Conservation (phyloP, 805 yeast genomes). For the Metschnikowia peoriensis region DNA sequence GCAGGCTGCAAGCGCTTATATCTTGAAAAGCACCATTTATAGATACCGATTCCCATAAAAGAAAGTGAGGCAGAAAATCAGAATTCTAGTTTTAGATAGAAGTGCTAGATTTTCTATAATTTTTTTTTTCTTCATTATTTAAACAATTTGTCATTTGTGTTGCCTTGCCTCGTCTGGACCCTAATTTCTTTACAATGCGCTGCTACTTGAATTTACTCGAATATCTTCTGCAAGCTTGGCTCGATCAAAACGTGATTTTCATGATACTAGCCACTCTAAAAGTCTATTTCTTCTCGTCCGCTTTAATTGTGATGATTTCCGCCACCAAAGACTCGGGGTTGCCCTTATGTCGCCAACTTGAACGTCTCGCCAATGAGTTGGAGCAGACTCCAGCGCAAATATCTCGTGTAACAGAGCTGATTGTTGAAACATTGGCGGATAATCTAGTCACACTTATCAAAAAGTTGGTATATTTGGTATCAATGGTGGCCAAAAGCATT, state of each 20-base stretch:
- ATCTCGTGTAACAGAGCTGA: slow-evolving; percentile 51
- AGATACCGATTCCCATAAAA: background rate
- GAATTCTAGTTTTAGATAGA: too few relatives aligned
- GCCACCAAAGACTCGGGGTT: slow-evolving; percentile 31
- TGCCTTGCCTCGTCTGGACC: background rate
- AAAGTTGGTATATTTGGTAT: slow-evolving; percentile 55
- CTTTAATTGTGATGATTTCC: slow-evolving; percentile 41
- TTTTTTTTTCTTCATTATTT: too few relatives aligned
- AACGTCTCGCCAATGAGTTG: slow-evolving; percentile 27
- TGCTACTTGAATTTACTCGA: slow-evolving; percentile 50
- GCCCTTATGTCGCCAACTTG: slow-evolving; percentile 48
- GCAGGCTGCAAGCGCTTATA: slow-evolving; percentile 2
- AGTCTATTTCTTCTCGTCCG: slow-evolving; percentile 51
- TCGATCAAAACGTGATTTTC: slow-evolving; percentile 62
- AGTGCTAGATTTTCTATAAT: background rate
- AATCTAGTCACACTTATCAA: slow-evolving; percentile 54
- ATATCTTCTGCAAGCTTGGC: slow-evolving; percentile 59
- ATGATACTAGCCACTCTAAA: slow-evolving; percentile 58
- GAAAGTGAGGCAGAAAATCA: background rate
- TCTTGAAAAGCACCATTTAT: background rate
- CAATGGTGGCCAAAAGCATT: slow-evolving; percentile 25
- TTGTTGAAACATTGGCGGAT: slow-evolving; percentile 48
- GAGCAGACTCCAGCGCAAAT: slow-evolving; percentile 56
- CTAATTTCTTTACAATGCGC: slow-evolving; percentile 2
- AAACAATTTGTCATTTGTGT: background rate